These are phyloP conservation scores for Cryphonectria carpinicola DNA, from an alignment of 2,329 filamentous ascomycete species.

Conservation along the genomic window DNA sequence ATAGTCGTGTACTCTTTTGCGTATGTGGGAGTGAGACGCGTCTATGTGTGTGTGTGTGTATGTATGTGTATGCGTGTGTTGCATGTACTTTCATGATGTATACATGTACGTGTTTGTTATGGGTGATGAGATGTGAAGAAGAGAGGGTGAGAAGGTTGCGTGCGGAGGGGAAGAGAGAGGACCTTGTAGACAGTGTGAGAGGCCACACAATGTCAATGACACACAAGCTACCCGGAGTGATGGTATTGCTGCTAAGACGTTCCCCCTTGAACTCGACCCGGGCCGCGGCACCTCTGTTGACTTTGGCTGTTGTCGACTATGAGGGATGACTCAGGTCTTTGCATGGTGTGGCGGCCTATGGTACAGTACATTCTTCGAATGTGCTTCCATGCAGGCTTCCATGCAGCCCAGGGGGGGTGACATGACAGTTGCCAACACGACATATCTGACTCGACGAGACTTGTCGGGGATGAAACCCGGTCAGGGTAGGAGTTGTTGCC, in stretches of 20 bases:
- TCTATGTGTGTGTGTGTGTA: background rate
- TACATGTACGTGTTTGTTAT: background rate
- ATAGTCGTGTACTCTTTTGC: slow-evolving; percentile 16
- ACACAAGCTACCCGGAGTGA: background rate
- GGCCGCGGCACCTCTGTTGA: background rate
- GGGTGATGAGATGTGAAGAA: background rate
- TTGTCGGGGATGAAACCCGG: slow-evolving; percentile 7
- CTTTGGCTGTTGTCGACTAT: background rate
- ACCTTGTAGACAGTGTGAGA: background rate
- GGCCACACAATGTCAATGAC: background rate
- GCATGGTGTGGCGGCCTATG: slow-evolving; percentile 5
- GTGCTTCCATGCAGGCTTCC: slow-evolving; percentile 22
- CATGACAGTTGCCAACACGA: slow-evolving; percentile 12
- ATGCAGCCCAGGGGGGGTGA: slow-evolving; percentile 17
- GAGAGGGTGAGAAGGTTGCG: no score
- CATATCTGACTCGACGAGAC: slow-evolving; percentile 19
- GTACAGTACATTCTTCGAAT: slow-evolving; percentile 17
- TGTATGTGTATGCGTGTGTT: slow-evolving; percentile 15
- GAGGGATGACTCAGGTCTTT: slow-evolving; percentile 5
- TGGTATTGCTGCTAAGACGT: background rate
- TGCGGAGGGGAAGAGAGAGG: background rate
- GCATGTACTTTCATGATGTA: slow-evolving; percentile 15
- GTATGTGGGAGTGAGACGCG: slow-evolving; percentile 10
- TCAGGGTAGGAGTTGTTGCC: slow-evolving; percentile 8
- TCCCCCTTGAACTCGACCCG: background rate